Conservation (phyloP, 768 basidiomycete genomes). For the Agaricus subrufescens region DNA sequence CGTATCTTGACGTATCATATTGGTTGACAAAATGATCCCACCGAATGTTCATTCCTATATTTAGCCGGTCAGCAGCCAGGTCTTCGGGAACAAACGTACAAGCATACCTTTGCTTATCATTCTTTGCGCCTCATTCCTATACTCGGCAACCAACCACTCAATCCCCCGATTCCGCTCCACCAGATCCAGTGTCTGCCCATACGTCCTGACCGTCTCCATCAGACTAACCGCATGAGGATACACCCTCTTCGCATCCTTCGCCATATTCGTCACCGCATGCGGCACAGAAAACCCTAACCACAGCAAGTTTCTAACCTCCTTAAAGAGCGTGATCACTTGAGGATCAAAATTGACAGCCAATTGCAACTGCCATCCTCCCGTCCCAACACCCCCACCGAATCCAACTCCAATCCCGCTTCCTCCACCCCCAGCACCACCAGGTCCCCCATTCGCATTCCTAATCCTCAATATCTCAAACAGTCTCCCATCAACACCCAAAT, state of each 20-base stretch:
- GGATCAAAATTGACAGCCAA: slow-evolving; percentile 97
- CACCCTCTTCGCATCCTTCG: slow-evolving; percentile 97
- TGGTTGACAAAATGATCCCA: slow-evolving; percentile 98
- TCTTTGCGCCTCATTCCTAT: slow-evolving; percentile 86
- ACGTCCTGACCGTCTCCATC: slow-evolving; percentile 99
- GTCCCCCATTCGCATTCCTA: slow-evolving; percentile 40
- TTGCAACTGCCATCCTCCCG: slow-evolving; percentile 61
- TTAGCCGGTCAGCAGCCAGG: neutral
- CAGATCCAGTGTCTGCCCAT: slow-evolving; percentile 90
- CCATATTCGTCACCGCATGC: slow-evolving; percentile 92
- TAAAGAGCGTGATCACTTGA: slow-evolving; percentile 97
- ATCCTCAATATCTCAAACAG: slow-evolving; percentile 87
- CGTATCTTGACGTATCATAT: slow-evolving; percentile 78
- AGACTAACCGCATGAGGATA: slow-evolving; percentile 97
- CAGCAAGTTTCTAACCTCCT: slow-evolving; percentile 92
- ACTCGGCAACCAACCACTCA: slow-evolving; percentile 92
- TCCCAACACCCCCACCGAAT: neutral
- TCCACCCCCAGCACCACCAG: slow-evolving; percentile 22
- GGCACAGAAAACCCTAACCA: slow-evolving; percentile 97
- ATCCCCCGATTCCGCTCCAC: slow-evolving; percentile 89
- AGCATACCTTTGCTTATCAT: slow-evolving; percentile 84
- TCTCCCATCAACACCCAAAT: slow-evolving; percentile 88
- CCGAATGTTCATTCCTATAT: slow-evolving; percentile 83
- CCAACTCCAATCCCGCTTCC: neutral
- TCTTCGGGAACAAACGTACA: neutral